phyloP scores from a whole-genome alignment of 306 rosid species.

The Cicer bijugum region DNA sequence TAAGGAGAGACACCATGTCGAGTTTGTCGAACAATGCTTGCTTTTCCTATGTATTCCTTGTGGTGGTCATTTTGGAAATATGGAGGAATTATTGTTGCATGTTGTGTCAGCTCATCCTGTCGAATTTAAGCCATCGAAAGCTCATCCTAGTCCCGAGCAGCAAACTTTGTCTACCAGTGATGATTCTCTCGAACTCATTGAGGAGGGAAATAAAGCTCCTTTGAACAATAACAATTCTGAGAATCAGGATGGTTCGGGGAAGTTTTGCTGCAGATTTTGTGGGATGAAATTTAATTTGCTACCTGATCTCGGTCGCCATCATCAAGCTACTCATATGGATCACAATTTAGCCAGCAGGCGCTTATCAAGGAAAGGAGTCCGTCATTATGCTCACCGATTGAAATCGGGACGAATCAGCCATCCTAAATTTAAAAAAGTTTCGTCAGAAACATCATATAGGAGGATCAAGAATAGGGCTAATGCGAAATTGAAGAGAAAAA shows the following conservation, averaged over 20 bases:
- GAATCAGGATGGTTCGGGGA: constrained; percentile 56
- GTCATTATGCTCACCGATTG: constrained; percentile 62
- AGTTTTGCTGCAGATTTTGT: constrained; percentile 75
- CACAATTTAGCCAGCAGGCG: constrained; percentile 52
- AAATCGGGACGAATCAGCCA: constrained; percentile 86
- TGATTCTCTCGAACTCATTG: constrained; percentile 54
- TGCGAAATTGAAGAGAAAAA: constrained; percentile 61
- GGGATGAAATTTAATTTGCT: constrained; percentile 84
- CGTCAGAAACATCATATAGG: constrained; percentile 63
- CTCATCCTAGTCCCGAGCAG: constrained; percentile 44
- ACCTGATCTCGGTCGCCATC: constrained; percentile 91
- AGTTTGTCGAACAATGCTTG: constrained; percentile 79
- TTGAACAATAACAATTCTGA: constrained; percentile 51
- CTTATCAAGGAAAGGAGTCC: constrained; percentile 68
- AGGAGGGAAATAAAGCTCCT: constrained; percentile 55
- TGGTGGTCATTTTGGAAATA: constrained; percentile 75
- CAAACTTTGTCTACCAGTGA: constrained; percentile 49
- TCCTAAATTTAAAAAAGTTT: constrained; percentile 65
- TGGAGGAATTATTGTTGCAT: constrained; percentile 78
- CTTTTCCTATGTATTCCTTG: constrained; percentile 90
- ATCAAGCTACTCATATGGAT: constrained; percentile 92
- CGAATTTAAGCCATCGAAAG: constrained; percentile 59
- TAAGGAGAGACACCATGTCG: constrained; percentile 77
- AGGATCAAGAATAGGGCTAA: constrained; percentile 66
- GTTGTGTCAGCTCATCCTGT: constrained; percentile 66